These are phyloP conservation scores for Globisporangium solare DNA, from an alignment of 352 stramenopile species.

Conservation along the genomic window DNA sequence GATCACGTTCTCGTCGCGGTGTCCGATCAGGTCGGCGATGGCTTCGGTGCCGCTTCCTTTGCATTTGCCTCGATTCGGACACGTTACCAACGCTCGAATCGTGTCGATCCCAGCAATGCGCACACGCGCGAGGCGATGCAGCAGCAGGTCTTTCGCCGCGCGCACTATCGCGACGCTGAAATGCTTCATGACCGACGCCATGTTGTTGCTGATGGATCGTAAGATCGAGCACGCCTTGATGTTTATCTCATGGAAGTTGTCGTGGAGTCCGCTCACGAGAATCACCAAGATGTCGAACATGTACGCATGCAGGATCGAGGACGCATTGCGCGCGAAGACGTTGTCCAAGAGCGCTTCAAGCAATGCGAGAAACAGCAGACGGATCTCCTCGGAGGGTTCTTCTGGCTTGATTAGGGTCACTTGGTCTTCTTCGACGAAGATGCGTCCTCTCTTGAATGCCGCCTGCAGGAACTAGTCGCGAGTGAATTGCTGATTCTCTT, in stretches of 20 bases:
- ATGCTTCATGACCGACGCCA: conserved; percentile 91
- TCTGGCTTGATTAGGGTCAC: conserved; percentile 35
- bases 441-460: conserved; percentile 64
- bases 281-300: conserved; percentile 74
- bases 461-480: conserved; percentile 64
- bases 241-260: conserved; percentile 88
- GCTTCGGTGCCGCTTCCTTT: conserved; percentile 92
- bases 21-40: conserved; percentile 93
- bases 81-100: conserved; percentile 77
- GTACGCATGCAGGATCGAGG: conserved; percentile 77
- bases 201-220: conserved; percentile 47
- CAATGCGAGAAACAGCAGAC: conserved; percentile 51
- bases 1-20: conserved; percentile 94
- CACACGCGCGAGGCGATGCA: conserved; percentile 89
- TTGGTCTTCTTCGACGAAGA: conserved; percentile 47
- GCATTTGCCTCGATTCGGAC: conserved; percentile 88
- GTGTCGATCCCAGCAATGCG: conserved; percentile 81
- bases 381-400: conserved; percentile 78
- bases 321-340: conserved; percentile 42
- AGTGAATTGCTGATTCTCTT: conserved; percentile 72
- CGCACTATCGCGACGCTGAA: conserved; percentile 90
- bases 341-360: conserved; percentile 46
- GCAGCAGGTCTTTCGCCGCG: conserved; percentile 70
- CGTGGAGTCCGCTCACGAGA: conserved; percentile 64
- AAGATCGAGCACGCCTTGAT: conserved; percentile 60